Evolutionary conservation across 306 rosid genomes (phyloP), one percentile per base, ranked within the genome.

Genomic region (Coriaria nepalensis): DNA sequence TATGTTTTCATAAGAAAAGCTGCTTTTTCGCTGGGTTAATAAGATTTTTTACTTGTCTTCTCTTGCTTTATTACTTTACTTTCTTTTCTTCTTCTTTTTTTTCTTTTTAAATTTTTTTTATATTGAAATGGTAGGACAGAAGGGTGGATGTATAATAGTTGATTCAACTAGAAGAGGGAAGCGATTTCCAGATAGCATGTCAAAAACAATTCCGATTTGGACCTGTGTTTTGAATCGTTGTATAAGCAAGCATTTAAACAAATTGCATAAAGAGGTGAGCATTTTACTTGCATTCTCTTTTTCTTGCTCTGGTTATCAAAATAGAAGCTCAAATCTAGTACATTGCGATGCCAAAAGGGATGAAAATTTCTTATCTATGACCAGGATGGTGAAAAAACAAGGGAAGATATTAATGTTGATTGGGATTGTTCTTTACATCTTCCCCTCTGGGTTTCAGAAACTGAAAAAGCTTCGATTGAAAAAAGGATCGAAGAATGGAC

Each of bases 351-450:
- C n/a, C n/a, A n/a, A n/a, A n/a, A n/a, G n/a, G n/a, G n/a, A n/a
- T n/a, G n/a, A n/a, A n/a, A n/a, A n/a, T n/a, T n/a, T n/a, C n/a
- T n/a, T n/a, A n/a, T n/a, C n/a, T n/a, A n/a, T n/a, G n/a, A n/a
- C n/a, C n/a, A n/a, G n/a, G n/a, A n/a, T n/a, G n/a, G n/a, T n/a
- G n/a, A n/a, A n/a, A n/a, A n/a, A n/a, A n/a, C n/a, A n/a, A n/a
- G n/a, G n/a, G n/a, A n/a, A n/a, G 56, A 60, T 54, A 68, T 37
- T 49, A 46, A 41, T 41, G 39, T 43, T 68, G 75, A 71, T 37
- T 88, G 97, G 97, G 97, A 88, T 57, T 88, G 82, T 63, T 78
- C 84, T 52, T 68, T 84, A 86, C 97, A 88, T 61, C 93, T 88
- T 36, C 95, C 93, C 4, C 77, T 84, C 8, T 88, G 90, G 95